A percentile compares a stretch with the other conserved stretches of the same genome.
These are phyloP conservation scores for Paraconiothyrium brasiliense DNA, from an alignment of 2,329 filamentous ascomycete genomes.

Conservation along the genomic window DNA sequence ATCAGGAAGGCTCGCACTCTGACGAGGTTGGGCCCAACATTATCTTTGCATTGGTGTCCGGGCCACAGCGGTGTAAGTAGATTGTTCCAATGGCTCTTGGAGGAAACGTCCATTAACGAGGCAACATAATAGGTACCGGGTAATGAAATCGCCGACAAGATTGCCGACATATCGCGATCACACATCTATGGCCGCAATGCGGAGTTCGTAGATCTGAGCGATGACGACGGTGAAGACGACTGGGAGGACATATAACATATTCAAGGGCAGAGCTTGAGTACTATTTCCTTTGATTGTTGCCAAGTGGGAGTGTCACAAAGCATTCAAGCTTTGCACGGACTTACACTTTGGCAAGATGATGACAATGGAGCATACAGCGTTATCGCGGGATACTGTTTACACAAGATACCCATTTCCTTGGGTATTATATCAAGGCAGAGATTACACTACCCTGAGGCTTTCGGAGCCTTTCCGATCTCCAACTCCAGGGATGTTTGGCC, in stretches of 20 bases:
- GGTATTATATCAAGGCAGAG: not conserved
- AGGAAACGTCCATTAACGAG: not conserved
- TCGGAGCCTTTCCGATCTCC: not conserved
- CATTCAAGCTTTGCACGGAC: not conserved
- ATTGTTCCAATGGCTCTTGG: not conserved
- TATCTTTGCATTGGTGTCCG: conserved; percentile 23
- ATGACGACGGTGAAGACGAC: conserved; percentile 12
- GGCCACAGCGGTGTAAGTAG: conserved; percentile 22
- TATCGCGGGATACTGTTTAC: not conserved
- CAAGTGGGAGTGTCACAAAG: not conserved
- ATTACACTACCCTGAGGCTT: not conserved
- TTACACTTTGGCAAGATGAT: not conserved
- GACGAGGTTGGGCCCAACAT: not conserved
- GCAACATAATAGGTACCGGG: conserved; percentile 21
- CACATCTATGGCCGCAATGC: conserved; percentile 6
- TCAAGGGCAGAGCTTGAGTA: not conserved
- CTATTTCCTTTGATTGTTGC: not conserved
- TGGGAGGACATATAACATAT: not conserved
- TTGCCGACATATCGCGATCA: conserved; percentile 9
- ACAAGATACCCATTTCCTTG: not conserved
- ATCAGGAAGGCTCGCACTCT: conserved; percentile 15
- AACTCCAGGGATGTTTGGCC: not conserved
- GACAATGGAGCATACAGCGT: not conserved
- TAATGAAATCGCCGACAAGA: conserved; percentile 23
- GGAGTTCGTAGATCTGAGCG: conserved; percentile 20